Evolutionary conservation across 1,139 yeast genomes (phyloP), one percentile per base, ranked within the genome.

Genomic region (Meyerozyma athensensis): DNA sequence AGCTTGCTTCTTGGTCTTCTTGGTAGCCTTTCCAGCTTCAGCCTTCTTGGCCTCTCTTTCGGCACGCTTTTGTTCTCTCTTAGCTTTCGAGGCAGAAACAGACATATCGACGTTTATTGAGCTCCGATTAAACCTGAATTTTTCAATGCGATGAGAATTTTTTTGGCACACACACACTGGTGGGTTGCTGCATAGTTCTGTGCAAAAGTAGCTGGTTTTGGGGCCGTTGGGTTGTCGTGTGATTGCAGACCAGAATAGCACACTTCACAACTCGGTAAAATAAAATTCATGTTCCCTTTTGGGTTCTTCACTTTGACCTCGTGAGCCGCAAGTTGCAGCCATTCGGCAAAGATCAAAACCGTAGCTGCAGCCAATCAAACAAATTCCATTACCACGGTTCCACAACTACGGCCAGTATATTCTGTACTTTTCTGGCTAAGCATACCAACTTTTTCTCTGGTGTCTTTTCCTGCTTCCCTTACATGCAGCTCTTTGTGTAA

Each of bases 21-120:
- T 76, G 35, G 65, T 58, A 52, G 84, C 65, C 62, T 83, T 85
- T 56, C 92, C 90, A 41, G 74, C 78, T 41, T 87, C 83, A 40
- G 79, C 75, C 65, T 81, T 83, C 63, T 81, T 81, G 48, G 76
- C 76, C 53, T 70, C 76, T 60, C 70, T 74, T 51, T 68, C 75
- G 51, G 73, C 68, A 53, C 77, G 78, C 64, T 80, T 81, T 55
- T 90, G 95, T 55, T 90, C 97, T 83, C 98, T 86, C 72, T 90
- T 92, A 47, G 97, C 97, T 65, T 92, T 92, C 21, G 97, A 89
- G 49, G 96, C 79, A 40, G 97, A 90, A 56, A 77, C 70, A 43
- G 80, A 74, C 73, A 68, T 68, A 18, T 32, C 47, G 19, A 28
- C 32, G 13, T 28, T 17, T n/a, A n/a, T 16, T 28, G 20, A 24